Base-by-base conservation (phyloP, 352 stramenopile genomes). In the Phytophthora lateralis region DNA sequence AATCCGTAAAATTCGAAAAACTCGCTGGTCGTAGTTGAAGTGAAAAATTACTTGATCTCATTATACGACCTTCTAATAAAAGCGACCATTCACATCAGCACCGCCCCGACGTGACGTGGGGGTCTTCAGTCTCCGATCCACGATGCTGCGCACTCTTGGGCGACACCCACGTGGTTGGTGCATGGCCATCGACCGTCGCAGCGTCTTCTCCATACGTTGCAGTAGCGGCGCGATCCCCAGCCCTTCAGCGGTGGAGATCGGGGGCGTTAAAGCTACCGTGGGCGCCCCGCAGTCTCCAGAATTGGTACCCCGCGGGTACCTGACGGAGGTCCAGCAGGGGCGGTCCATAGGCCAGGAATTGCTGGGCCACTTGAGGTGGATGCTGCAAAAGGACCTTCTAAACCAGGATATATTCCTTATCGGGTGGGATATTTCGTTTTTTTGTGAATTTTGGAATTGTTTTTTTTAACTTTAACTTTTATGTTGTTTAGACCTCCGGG, bases 381-480 rank as follows among this genome's bases (percentile, higher is more conserved):
- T 95, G 86, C 50, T 93, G 18, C 86, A 95, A 52, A 95, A 95
- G 49, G 86, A 95, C 35, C 42, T 89, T 26, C 66, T 95, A 18
- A 78, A 90, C 49, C 86, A 95, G 46, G 84, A 97, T 53, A 93
- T 95, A 75, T 96, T 96, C 41, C 72, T 97, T 11, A 90, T 97
- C 39, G 89, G 89, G 72, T 91, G 49, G 21, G 57, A 27, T 15
- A 6, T 20, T 43, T n/a, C 6, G 11, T 15, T 21, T 44, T 37
- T 32, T 52, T 18, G 38, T 90, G 80, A 12, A 11, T 11, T 42
- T 42, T 20, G 15, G n/a, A 21, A 0, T 1, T n/a, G 4, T 38
- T 38, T 15, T 6, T 41, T 20, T 9, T 9, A 9, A n/a, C n/a
- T n/a, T 41, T 17, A 18, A 24, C 21, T 30, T 30, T 2, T 30